Evolutionary conservation across 208 protist genomes (phyloP), one percentile per base, ranked within the genome.

Genomic region (Trypanosoma boissoni): DNA sequence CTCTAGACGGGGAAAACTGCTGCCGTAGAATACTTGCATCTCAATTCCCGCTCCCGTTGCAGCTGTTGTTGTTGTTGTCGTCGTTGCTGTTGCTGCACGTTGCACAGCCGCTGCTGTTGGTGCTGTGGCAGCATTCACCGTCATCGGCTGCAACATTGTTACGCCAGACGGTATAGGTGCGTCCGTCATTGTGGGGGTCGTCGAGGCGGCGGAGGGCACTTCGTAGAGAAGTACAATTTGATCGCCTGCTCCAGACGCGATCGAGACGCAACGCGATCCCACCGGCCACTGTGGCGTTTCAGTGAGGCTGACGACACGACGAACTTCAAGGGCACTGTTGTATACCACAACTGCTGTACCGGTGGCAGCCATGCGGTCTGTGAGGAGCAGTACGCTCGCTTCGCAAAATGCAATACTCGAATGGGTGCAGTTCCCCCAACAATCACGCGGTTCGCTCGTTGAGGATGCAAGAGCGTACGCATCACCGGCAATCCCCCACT

Each of bases 341-440:
- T 91, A 94, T 5, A 74, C 48, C 7, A 91, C 77, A 37, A 91
- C 58, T 7, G 78, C 84, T 37, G 87, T 49, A 6, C 77, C 76
- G 27, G 64, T 71, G 6, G 67, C 14, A 1, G 55, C 26, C 88
- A 95, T 95, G 42, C 69, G 65, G 67, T 95, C 74, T 0, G 88
- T 95, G 3, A 86, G 51, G 26, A 95, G 74, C 48, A 95, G 52
- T 21, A 91, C 67, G 29, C 60, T 72, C 12, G 48, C 66, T 51
- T 70, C 50, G 18, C 63, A 76, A 45, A 80, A 73, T 7, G 78
- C 88, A 64, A 95, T 51, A 53, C 80, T 95, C 14, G 88, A 92
- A 14, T 58, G 48, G 24, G 51, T 48, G n/a, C 76, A 76, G 21
- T 76, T 71, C 12, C 45, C 34, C 62, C 80, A 92, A 46, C 53